Evolutionary conservation across 768 basidiomycete species (phyloP).

Genomic region (Kwoniella pini): DNA sequence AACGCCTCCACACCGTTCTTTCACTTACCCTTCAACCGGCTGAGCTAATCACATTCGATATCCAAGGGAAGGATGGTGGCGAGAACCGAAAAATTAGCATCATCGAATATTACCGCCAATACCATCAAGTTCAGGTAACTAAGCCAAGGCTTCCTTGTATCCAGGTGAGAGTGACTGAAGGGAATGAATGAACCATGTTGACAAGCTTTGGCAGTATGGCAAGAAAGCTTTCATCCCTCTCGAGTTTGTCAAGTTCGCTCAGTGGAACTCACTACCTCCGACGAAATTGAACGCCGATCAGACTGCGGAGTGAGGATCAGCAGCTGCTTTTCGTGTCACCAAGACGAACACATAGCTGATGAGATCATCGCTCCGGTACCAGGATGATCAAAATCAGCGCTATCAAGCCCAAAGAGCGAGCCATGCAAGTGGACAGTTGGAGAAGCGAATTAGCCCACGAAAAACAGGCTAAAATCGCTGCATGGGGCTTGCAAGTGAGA

Average conservation of each 20-base stretch:
- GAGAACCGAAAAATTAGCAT: constrained; percentile 34
- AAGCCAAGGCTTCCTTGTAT: constrained; percentile 51
- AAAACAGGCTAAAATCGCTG: constrained; percentile 38
- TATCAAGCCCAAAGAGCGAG: constrained; percentile 25
- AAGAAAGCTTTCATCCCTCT: constrained; percentile 52
- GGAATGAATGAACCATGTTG: neutral
- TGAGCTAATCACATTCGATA: constrained; percentile 41
- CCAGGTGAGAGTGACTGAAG: constrained; percentile 27
- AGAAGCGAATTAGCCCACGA: constrained; percentile 44
- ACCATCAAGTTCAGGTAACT: constrained; percentile 34
- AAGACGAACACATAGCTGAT: no score
- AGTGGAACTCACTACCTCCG: constrained; percentile 50
- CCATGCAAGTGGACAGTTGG: constrained; percentile 38
- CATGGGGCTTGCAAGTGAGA: constrained; percentile 50
- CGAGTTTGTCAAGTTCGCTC: constrained; percentile 47
- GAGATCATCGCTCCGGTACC: no score
- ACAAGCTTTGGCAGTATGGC: constrained; percentile 34
- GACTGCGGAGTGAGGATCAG: constrained; percentile 39
- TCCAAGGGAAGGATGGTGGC: constrained; percentile 38
- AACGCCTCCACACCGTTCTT: constrained; percentile 42
- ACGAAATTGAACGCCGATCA: constrained; percentile 48
- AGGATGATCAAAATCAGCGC: constrained; percentile 52
- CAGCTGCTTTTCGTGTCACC: no score
- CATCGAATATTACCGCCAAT: constrained; percentile 40
- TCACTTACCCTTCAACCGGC: constrained; percentile 42